Conservation (phyloP, 176 grass and related monocot species). For the Zoysia pacifica region DNA sequence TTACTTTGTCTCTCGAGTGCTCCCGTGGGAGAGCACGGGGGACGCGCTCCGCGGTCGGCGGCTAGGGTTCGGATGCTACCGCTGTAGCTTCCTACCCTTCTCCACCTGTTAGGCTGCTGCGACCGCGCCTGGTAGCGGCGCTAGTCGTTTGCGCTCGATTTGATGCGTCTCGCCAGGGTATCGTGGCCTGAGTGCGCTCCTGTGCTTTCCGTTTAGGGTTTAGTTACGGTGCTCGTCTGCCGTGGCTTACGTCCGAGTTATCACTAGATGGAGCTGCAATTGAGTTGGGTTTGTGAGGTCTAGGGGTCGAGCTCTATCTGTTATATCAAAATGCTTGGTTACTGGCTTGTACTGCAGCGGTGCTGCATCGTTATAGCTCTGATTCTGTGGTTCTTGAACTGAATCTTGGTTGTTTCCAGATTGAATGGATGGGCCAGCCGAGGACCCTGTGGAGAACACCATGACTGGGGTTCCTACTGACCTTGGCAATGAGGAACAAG, state of each 20-base stretch:
- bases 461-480: conserved; percentile 30
- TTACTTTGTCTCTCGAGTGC: background rate
- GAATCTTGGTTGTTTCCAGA: conserved; percentile 42
- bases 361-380: background rate
- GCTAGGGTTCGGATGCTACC: conserved; percentile 3
- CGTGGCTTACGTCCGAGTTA: background rate
- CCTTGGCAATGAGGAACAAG: conserved; percentile 34
- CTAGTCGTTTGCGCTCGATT: background rate
- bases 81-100: background rate
- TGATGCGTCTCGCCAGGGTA: background rate
- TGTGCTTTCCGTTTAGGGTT: conserved; percentile 45
- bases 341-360: background rate
- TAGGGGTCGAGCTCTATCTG: background rate
- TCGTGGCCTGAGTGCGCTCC: background rate
- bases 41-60: background rate
- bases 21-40: background rate
- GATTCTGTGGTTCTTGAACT: background rate
- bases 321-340: background rate
- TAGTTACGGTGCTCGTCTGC: background rate
- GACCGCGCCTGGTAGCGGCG: background rate
- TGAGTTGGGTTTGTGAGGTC: background rate
- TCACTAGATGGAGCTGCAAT: background rate
- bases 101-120: background rate
- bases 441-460: conserved; percentile 46
- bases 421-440: conserved; percentile 57